Percentiles rank a stretch among this genome's conserved stretches.
Conservation (phyloP, 441 rosid genomes). For the Capsella rubella region DNA sequence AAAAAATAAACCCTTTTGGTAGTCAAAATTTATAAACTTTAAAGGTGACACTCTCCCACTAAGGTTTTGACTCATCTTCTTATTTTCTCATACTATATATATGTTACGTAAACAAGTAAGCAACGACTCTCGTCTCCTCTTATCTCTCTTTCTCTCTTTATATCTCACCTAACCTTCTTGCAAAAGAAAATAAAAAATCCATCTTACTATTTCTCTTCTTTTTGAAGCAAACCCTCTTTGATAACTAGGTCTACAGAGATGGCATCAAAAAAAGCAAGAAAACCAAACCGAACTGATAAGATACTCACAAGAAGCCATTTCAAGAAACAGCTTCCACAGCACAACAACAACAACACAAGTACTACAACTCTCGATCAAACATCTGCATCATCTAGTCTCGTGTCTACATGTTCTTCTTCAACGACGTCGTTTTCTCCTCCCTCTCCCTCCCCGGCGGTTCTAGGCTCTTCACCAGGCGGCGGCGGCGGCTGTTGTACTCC, state of each 20-base stretch:
- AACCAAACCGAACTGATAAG: conserved; percentile 36
- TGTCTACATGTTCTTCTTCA: conserved; percentile 40
- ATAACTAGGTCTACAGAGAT: conserved; percentile 23
- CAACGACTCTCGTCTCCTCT: conserved; percentile 35
- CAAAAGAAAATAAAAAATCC: not conserved
- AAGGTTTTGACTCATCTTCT: conserved; percentile 32
- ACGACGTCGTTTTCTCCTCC: conserved; percentile 30
- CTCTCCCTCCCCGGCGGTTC: conserved; percentile 31
- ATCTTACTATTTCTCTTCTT: not conserved
- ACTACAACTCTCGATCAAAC: conserved; percentile 24
- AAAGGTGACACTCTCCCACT: conserved; percentile 38
- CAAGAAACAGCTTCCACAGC: conserved; percentile 46
- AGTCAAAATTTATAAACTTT: conserved; percentile 39
- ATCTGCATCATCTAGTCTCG: conserved; percentile 23
- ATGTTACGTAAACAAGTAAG: conserved; percentile 14
- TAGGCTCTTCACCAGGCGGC: conserved; percentile 23
- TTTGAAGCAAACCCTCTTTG: conserved; percentile 3
- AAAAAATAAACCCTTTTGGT: conserved; percentile 24
- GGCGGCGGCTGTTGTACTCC: conserved; percentile 69
- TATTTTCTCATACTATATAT: conserved; percentile 26
- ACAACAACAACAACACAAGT: conserved; percentile 31
- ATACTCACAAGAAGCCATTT: conserved; percentile 31
- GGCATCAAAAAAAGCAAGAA: conserved; percentile 46
- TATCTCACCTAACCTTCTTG: conserved; percentile 32
- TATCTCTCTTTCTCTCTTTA: not conserved